Evolutionary conservation across 2,329 filamentous ascomycete genomes (phyloP).

Genomic region (Botrytis medusae): DNA sequence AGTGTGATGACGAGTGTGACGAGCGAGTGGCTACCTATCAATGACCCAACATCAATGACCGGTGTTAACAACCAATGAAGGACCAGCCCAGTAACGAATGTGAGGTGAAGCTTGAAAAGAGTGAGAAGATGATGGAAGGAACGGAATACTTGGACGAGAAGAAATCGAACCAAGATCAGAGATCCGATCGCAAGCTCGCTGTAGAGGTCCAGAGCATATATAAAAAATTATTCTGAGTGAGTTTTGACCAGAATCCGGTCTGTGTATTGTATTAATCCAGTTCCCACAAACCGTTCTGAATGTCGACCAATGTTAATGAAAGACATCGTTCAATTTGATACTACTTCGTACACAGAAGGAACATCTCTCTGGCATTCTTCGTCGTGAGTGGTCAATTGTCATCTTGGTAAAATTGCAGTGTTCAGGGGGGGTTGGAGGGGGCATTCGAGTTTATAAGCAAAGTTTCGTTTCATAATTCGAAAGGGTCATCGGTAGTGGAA

Average conservation of each 20-base stretch:
- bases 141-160: conserved; percentile 6
- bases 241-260: neutral
- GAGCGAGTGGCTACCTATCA: conserved; percentile 9
- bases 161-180: neutral
- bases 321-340: neutral
- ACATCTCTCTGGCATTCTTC: neutral
- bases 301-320: neutral
- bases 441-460: neutral
- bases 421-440: neutral
- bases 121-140: neutral
- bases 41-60: neutral
- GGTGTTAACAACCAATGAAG: conserved; percentile 14
- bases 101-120: conserved; percentile 11
- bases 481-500: neutral
- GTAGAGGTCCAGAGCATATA: neutral
- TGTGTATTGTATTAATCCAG: too few relatives aligned
- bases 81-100: neutral
- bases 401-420: neutral
- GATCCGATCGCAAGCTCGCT: neutral
- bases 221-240: neutral
- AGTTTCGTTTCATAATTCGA: neutral
- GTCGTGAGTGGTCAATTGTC: neutral
- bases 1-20: neutral
- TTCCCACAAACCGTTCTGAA: neutral
- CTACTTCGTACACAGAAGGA: neutral